A percentile compares a stretch with the other conserved stretches of the same genome.
phyloP scores from a whole-genome alignment of 345 rosid genomes.

The Gynandropsis gynandra region DNA sequence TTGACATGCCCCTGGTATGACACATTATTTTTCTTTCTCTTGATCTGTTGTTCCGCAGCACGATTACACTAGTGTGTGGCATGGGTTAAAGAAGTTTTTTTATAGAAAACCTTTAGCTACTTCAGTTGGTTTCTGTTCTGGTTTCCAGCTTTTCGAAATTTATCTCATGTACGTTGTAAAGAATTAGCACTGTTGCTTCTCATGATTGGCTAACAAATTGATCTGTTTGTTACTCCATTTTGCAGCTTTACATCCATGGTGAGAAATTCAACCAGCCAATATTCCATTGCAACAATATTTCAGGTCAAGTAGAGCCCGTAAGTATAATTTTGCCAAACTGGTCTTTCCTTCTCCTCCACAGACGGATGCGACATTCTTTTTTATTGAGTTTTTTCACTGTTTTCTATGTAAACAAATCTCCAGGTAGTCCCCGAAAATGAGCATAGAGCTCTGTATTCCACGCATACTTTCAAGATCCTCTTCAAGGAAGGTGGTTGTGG shows the following conservation, averaged over 20 bases:
- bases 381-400: background rate
- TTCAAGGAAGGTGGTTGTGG: constrained; percentile 98
- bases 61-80: too few relatives aligned
- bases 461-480: constrained; percentile 76
- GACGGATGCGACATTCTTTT: background rate
- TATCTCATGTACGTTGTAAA: background rate
- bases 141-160: too few relatives aligned
- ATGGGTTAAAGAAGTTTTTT: too few relatives aligned
- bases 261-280: constrained; percentile 95
- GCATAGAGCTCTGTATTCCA: constrained; percentile 74
- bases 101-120: too few relatives aligned
- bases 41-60: background rate
- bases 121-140: too few relatives aligned
- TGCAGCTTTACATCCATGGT: constrained; percentile 72
- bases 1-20: constrained; percentile 89
- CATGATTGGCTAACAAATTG: background rate
- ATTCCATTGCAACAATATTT: constrained; percentile 84
- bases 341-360: background rate
- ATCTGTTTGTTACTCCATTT: background rate
- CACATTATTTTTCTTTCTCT: background rate
- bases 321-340: constrained; percentile 25
- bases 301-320: constrained; percentile 92
- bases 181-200: background rate
- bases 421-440: constrained; percentile 90
- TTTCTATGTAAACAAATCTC: constrained; percentile 5